phyloP scores from a whole-genome alignment of 495 filamentous ascomycete genomes.

The Lichina pygmaea region DNA sequence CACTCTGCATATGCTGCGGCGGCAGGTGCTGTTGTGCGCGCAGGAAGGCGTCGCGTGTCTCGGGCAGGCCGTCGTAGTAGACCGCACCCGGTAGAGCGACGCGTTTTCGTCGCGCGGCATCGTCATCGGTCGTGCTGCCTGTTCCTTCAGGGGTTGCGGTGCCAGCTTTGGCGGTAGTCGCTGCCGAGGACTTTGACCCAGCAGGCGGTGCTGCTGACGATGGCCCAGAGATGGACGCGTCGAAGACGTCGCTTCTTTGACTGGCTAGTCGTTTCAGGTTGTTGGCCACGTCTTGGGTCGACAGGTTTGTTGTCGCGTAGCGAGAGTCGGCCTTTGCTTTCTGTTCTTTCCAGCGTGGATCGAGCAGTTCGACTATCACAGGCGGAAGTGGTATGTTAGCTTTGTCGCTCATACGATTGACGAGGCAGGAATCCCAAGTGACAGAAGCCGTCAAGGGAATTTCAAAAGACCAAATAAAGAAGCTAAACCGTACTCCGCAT shows the following conservation, averaged over 20 bases:
- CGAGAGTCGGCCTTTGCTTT: constrained; percentile 65
- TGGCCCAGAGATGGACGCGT: constrained; percentile 10
- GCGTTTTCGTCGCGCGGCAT: constrained; percentile 49
- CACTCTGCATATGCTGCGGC: constrained; percentile 24
- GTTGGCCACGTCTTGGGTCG: constrained; percentile 63
- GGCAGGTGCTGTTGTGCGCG: constrained; percentile 4
- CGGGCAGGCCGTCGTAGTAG: constrained; percentile 33
- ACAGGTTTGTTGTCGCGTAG: constrained; percentile 65
- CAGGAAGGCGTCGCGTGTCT: constrained; percentile 23
- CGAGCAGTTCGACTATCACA: constrained; percentile 52
- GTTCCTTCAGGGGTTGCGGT: not conserved
- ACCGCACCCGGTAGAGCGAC: constrained; percentile 12
- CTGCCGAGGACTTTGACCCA: no score
- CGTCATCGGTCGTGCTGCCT: constrained; percentile 39
- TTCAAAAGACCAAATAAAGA: not conserved
- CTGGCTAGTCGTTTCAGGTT: constrained; percentile 95
- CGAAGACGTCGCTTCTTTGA: constrained; percentile 78
- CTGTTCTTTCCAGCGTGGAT: constrained; percentile 91
- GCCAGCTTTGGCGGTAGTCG: not conserved
- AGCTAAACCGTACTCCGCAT: constrained; percentile 41
- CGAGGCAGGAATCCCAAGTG: not conserved
- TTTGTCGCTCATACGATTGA: no score
- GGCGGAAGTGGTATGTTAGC: not conserved
- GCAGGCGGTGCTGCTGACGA: not conserved
- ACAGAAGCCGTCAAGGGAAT: not conserved